Base-by-base conservation (phyloP, 768 basidiomycete genomes). In the Punctularia strigosozonata region DNA sequence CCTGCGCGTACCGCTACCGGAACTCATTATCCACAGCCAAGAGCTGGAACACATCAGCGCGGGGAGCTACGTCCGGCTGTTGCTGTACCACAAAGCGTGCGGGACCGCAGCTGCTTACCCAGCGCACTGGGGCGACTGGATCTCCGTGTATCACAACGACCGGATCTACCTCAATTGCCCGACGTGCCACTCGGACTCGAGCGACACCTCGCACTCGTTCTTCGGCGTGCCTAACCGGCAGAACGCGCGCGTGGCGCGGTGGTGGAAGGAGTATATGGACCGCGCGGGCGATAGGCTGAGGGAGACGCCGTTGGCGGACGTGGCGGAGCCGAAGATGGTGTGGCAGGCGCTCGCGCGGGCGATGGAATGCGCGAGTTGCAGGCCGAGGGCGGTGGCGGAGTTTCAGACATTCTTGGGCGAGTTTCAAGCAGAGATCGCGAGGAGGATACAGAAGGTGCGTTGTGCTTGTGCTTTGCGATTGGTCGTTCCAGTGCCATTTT, bases 41-140 rank as follows among this genome's bases (percentile, higher is more conserved):
- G 65, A 64, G 37, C 53, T 67, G 15, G 57, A 54, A 25, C 50
- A 59, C 43, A 60, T 67, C 34, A 53, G 60, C 8, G 64, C 59
- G 2, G 55, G 54, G 12, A 54, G 47, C 15, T 53, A 64, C 37
- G 56, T 64, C 44, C 55, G 54, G 21, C 55, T 63, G 17, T 49
- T 59, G 4, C 60, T 59, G 45, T 61, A 61, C 41, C 58, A 59
- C 37, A 53, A 56, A 45, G 55, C 50, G 42, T 58, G 57, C 40
- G 59, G n/a, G n/a, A n/a, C n/a, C 37, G 36, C 57, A 18, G 52
- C 49, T 30, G 28, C 10, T 15, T 15, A 24, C 49, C 50, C 22
- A 49, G 48, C 44, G 48, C 49, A 36, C 53, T 61, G 24, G 10
- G 28, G 60, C 57, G 24, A 52, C 53, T 10, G 57, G 57, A 44